Evolutionary conservation across 805 yeast species (phyloP), one percentile per base, ranked within the genome.

Genomic region (Vanderwaltozyma polyspora): DNA sequence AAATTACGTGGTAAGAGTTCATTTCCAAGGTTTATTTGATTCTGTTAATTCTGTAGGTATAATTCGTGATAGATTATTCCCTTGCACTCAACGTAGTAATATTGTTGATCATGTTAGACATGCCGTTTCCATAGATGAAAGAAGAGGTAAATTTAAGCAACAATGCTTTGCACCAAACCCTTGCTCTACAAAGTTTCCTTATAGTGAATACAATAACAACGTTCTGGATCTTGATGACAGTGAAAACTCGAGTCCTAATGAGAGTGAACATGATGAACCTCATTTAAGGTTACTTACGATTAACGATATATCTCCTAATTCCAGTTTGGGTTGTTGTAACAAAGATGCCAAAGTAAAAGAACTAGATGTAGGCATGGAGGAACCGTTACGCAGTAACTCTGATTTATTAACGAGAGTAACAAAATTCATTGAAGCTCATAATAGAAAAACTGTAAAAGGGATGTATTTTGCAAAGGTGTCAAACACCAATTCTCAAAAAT

Each of bases 1-100:
- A 31, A 44, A 59, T 4, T 52, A 57, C 5, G 44, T 52, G 2
- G 68, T 73, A 3, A 46, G 45, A 7, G 63, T 78, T 31, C 67
- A 68, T 41, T 74, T 76, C 39, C 69, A 77, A 66, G 85, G 85
- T 0, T 52, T 78, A 14, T 78, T 79, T 68, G 86, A 78, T 54
- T 71, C 82, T 0, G 74, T 77, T 14, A 76, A 74, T 47, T 75
- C 83, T 1, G 76, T 76, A 15, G 85, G 85, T 0, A 44, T 76
- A 8, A 37, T 76, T 4, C 59, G 73, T 28, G 81, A 76, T 45
- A 54, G 72, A 26, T 41, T 72, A 49, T 77, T 76, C 41, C 82
- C 83, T 0, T 74, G 62, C 41, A 64, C 77, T 1, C 67, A 74
- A 2, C 59, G 67, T 32, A 61, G 71, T 28, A 55, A 63, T 11